These are phyloP conservation scores for Secale cereale DNA, from an alignment of 176 grass and related monocot genomes.

Conservation along the genomic window DNA sequence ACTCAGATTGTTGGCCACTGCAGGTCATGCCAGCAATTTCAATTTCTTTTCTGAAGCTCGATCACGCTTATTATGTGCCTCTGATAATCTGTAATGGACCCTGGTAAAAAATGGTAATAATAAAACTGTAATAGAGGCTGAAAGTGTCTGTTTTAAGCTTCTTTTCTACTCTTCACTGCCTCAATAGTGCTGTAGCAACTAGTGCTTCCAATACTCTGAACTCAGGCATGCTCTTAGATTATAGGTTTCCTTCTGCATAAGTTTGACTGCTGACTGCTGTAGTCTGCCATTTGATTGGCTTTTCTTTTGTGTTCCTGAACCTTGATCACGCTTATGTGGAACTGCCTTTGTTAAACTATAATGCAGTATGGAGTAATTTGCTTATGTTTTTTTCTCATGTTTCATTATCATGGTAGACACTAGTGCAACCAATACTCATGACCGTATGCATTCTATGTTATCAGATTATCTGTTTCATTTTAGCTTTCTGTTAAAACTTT, in stretches of 20 bases:
- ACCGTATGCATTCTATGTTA: neutral
- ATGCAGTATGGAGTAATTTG: neutral
- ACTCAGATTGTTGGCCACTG: neutral
- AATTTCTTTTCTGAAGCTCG: neutral
- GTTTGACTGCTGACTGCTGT: neutral
- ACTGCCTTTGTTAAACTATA: neutral
- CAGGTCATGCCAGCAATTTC: neutral
- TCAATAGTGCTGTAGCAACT: neutral
- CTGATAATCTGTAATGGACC: neutral
- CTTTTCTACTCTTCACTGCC: no score
- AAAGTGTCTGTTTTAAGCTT: no score
- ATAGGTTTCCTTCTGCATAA: neutral
- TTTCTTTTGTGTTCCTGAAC: neutral
- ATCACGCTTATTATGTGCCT: neutral
- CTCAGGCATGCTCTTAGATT: neutral
- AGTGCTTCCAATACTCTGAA: neutral
- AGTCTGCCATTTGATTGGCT: neutral
- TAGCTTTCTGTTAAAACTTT: neutral
- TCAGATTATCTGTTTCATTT: neutral
- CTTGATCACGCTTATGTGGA: neutral
- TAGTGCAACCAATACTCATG: neutral
- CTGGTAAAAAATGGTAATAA: neutral
- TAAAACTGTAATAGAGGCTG: no score
- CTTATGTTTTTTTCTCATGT: neutral
- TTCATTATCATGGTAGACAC: neutral